Conservation (phyloP, 768 basidiomycete species). For the Termitomyces sp. region DNA sequence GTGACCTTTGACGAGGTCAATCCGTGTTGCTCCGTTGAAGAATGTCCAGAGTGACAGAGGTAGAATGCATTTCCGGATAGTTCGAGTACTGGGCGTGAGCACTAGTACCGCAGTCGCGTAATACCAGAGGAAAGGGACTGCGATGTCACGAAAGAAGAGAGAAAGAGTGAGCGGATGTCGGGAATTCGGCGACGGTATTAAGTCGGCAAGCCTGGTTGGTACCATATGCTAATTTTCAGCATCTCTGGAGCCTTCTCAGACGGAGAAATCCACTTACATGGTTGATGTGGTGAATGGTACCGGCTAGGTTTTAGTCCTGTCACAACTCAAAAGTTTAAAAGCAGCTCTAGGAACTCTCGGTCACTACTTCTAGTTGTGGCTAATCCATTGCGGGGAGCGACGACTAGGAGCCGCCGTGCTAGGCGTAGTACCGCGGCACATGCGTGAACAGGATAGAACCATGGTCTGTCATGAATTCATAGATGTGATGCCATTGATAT, state of each 20-base stretch:
- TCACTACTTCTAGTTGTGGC: background rate
- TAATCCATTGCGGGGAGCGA: background rate
- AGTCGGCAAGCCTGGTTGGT: slow-evolving; percentile 18
- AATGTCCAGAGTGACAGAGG: slow-evolving; percentile 41
- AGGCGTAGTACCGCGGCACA: too few relatives aligned
- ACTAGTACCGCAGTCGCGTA: slow-evolving; percentile 52
- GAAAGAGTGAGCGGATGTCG: slow-evolving; percentile 29
- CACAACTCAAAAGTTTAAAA: background rate
- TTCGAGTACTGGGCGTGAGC: slow-evolving; percentile 37
- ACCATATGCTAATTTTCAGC: background rate
- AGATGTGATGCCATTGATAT: too few relatives aligned
- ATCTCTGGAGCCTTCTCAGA: background rate
- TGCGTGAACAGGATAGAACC: too few relatives aligned
- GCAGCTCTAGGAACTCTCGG: background rate
- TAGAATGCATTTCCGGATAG: slow-evolving; percentile 41
- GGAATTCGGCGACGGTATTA: slow-evolving; percentile 23
- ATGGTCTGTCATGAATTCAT: too few relatives aligned
- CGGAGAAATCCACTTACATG: slow-evolving; percentile 8
- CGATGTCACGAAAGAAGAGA: slow-evolving; percentile 30
- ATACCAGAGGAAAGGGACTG: slow-evolving; percentile 40
- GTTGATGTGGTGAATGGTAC: background rate
- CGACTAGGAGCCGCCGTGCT: too few relatives aligned
- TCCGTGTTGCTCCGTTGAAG: slow-evolving; percentile 36
- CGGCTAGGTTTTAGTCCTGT: background rate
- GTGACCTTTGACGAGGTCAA: slow-evolving; percentile 34